These are phyloP conservation scores for Scheffersomyces coipomensis DNA, from an alignment of 805 yeast species.

Conservation along the genomic window DNA sequence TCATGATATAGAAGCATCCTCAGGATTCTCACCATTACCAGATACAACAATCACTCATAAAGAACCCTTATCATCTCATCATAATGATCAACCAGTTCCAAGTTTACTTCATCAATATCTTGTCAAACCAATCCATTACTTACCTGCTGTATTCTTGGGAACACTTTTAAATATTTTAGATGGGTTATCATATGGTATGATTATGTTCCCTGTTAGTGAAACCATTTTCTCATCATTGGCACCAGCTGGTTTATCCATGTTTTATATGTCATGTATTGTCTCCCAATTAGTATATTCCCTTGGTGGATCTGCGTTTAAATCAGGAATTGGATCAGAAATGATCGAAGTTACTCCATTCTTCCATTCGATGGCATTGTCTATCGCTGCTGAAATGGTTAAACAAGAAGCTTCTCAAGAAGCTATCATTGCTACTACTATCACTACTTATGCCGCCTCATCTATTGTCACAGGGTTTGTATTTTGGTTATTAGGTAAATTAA, in stretches of 20 bases:
- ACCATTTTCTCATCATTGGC: constrained; percentile 75
- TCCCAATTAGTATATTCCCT: constrained; percentile 85
- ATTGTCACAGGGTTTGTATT: constrained; percentile 85
- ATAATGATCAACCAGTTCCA: constrained; percentile 10
- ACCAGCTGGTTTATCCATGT: constrained; percentile 90
- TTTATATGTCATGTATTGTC: constrained; percentile 86
- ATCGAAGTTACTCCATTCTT: constrained; percentile 98
- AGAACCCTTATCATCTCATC: not conserved
- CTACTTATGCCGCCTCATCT: constrained; percentile 80
- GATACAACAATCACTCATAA: not conserved
- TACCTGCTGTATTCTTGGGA: constrained; percentile 87
- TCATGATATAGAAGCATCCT: not conserved
- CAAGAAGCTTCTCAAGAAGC: constrained; percentile 45
- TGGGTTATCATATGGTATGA: constrained; percentile 96
- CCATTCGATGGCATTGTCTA: constrained; percentile 86
- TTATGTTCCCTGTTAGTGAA: constrained; percentile 88
- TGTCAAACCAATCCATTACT: constrained; percentile 42
- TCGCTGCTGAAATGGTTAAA: constrained; percentile 53
- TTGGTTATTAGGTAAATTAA: constrained; percentile 70
- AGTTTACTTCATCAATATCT: constrained; percentile 11
- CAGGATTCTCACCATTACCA: not conserved
- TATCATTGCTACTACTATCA: constrained; percentile 80
- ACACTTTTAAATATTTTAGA: constrained; percentile 82
- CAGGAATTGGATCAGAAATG: constrained; percentile 98
- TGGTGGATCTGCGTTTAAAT: constrained; percentile 86